Conservation (phyloP, 2,329 filamentous ascomycete species). For the Grosmannia serpens region DNA sequence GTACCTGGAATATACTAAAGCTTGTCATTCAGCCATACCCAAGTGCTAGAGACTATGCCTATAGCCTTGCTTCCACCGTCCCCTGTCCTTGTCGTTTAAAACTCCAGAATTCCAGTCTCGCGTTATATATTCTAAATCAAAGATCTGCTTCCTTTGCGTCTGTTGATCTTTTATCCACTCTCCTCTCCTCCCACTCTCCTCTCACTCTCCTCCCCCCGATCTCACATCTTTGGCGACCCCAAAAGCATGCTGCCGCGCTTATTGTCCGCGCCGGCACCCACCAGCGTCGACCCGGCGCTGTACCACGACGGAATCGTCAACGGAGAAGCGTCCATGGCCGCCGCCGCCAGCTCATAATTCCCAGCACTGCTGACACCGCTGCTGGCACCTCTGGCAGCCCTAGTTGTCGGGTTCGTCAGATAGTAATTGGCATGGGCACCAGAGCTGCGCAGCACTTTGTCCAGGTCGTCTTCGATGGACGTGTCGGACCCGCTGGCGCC, state of each 20-base stretch:
- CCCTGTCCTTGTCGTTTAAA: too few relatives aligned
- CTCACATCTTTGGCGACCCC: background rate
- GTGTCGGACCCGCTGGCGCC: background rate
- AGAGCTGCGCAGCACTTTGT: background rate
- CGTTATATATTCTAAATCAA: too few relatives aligned
- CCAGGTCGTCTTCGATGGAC: background rate
- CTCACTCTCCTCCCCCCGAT: background rate
- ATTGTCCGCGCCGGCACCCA: background rate
- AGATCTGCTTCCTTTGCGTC: too few relatives aligned
- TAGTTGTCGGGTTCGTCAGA: background rate
- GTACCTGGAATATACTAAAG: too few relatives aligned
- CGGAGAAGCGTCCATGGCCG: background rate
- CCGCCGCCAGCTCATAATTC: background rate
- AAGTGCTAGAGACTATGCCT: too few relatives aligned
- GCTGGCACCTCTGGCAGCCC: background rate
- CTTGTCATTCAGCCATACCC: too few relatives aligned
- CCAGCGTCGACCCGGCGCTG: background rate
- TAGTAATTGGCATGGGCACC: background rate
- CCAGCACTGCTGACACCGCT: background rate
- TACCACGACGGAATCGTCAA: background rate
- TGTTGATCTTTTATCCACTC: too few relatives aligned
- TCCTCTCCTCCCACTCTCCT: background rate
- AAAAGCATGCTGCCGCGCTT: background rate
- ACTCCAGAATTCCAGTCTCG: too few relatives aligned
- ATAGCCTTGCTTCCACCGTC: too few relatives aligned